Base-by-base conservation (phyloP, 495 filamentous ascomycete genomes). In the Aspergillus sclerotiicarbonarius region DNA sequence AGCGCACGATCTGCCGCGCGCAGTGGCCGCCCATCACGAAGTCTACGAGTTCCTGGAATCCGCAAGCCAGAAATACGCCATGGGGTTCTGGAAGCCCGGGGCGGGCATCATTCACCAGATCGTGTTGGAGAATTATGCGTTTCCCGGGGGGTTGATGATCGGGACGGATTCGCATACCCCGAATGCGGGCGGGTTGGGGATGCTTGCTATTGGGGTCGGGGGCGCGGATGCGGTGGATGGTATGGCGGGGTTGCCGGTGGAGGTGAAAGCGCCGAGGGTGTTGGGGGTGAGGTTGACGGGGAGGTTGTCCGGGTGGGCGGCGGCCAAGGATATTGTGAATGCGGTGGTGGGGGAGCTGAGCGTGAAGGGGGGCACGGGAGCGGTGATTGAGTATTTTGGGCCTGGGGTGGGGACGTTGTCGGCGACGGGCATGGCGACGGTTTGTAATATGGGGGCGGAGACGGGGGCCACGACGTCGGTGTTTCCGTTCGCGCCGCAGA, bases 51-150 rank as follows among this genome's bases (percentile, higher is more conserved):
- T 96, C 81, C 77, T 96, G 65, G 84, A 89, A 37, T 83, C 84
- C 46, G 89, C 91, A 53, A 94, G 90, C 66, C 90, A 90, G 53
- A 96, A 94, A 79, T 96, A 95, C 78, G 89, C 92, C 76, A 95
- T 96, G 71, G 91, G 91, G 74, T 95, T 96, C 84, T 96, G 91
- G 91, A 85, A 77, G 64, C 91, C 91, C 44, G 91, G 91, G 43
- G 93, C 90, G 62, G 91, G 91, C 77, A 96, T 96, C 76, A 96
- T 96, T 65, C 91, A 96, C 73, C 91, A 95, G 77, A 95, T 95
- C 67, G 71, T 96, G 58, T 80, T 95, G 46, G 91, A 96, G 78
- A 95, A 95, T 79, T 95, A 95, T 68, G 90, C 88, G 68, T 90
- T 94, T 83, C 91, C 91, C 49, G 91, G 91, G 78, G 90, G 86